phyloP scores from a whole-genome alignment of 176 grass and related monocot species.

The Carex kokanica region DNA sequence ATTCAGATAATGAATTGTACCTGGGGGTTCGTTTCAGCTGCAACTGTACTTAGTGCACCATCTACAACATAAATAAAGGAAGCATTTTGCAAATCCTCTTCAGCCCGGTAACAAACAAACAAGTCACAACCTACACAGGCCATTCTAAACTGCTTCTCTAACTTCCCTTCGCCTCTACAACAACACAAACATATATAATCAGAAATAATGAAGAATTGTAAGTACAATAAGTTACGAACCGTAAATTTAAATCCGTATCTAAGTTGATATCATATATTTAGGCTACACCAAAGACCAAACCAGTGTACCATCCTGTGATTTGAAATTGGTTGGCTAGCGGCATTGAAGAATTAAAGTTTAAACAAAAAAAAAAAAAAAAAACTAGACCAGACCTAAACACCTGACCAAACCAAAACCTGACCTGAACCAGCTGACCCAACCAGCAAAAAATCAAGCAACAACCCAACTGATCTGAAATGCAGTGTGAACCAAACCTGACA shows the following conservation, averaged over 20 bases:
- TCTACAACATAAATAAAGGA: conserved; percentile 91
- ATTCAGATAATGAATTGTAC: conserved; percentile 26
- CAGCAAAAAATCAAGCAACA: not conserved
- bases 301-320: not conserved
- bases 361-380: not conserved
- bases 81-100: conserved; percentile 77
- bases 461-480: not conserved
- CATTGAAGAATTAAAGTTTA: not conserved
- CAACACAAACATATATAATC: conserved; percentile 21
- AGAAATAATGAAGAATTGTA: not conserved
- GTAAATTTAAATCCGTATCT: not conserved
- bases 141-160: conserved; percentile 96
- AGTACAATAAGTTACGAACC: not conserved
- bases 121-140: conserved; percentile 75
- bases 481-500: not conserved
- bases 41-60: conserved; percentile 81
- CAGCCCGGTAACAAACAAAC: conserved; percentile 95
- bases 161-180: conserved; percentile 81
- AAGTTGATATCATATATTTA: not conserved
- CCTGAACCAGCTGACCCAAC: not conserved
- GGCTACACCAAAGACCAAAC: not conserved
- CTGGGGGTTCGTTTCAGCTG: conserved; percentile 94
- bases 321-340: not conserved
- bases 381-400: not conserved
- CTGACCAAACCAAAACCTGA: not conserved